These are phyloP conservation scores for Flaveria bidentis DNA, from an alignment of 129 eudicot species.

Conservation along the genomic window DNA sequence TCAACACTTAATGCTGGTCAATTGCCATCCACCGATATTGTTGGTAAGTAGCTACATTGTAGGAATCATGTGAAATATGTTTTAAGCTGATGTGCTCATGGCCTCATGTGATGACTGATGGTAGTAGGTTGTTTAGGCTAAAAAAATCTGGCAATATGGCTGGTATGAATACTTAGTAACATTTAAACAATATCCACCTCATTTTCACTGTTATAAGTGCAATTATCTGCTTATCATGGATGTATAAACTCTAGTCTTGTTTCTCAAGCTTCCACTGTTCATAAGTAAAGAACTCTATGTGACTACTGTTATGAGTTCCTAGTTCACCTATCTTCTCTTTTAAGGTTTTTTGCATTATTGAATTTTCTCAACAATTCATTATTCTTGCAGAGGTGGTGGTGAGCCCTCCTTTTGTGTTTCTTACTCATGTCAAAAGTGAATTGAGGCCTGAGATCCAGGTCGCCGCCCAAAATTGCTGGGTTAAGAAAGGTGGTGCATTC, in stretches of 20 bases:
- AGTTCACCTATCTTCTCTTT: background rate
- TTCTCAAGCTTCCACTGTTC: background rate
- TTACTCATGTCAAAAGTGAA: constrained; percentile 59
- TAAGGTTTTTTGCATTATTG: background rate
- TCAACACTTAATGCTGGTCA: constrained; percentile 71
- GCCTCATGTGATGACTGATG: background rate
- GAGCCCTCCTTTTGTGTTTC: constrained; percentile 93
- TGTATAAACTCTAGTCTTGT: background rate
- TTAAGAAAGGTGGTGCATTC: constrained; percentile 95
- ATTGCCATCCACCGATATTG: constrained; percentile 77
- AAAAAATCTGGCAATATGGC: too few species aligned
- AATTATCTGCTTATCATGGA: background rate
- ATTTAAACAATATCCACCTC: too few species aligned
- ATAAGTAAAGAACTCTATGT: background rate
- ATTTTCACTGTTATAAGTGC: background rate
- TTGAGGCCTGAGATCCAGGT: constrained; percentile 92
- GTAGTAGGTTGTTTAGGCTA: too few species aligned
- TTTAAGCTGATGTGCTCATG: constrained; percentile 1
- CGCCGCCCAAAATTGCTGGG: constrained; percentile 99
- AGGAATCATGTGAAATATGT: background rate
- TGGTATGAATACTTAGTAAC: too few species aligned
- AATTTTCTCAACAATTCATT: background rate
- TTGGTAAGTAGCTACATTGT: constrained; percentile 58
- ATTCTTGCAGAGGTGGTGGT: constrained; percentile 88
- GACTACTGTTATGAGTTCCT: background rate